Conservation (phyloP, 257 asterid genomes). For the Galeopsis tetrahit region DNA sequence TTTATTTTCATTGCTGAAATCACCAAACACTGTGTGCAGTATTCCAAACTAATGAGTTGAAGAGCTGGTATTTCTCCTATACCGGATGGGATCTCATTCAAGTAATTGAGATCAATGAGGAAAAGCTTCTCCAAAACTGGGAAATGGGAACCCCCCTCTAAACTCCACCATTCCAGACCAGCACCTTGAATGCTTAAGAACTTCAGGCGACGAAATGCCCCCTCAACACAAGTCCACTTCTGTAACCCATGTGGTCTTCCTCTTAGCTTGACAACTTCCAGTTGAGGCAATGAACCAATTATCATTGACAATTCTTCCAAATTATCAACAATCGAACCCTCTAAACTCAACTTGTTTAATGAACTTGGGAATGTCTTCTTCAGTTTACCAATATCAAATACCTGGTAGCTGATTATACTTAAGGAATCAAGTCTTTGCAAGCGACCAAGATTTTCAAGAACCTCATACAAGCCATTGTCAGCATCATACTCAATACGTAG, state of each 20-base stretch:
- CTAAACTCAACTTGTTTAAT: neutral
- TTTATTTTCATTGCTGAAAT: constrained; percentile 4
- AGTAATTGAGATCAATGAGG: neutral
- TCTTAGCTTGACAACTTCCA: neutral
- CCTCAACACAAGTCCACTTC: constrained; percentile 1
- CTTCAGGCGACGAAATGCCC: neutral
- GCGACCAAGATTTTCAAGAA: neutral
- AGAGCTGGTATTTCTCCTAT: neutral
- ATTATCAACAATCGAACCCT: neutral
- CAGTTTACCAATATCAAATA: neutral
- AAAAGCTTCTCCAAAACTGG: neutral
- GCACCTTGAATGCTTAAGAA: neutral
- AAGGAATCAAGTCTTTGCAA: constrained; percentile 9
- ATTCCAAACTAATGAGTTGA: neutral
- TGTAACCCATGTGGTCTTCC: too few species aligned
- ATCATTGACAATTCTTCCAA: neutral
- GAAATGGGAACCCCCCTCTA: neutral
- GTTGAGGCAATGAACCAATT: neutral
- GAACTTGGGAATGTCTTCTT: neutral
- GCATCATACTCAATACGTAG: neutral
- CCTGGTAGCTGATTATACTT: neutral
- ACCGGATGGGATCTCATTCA: neutral
- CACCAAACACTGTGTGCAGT: neutral
- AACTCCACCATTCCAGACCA: neutral
- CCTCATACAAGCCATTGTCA: neutral